Conservation (phyloP, 2,329 filamentous ascomycete genomes). For the Cladosporium sp. region DNA sequence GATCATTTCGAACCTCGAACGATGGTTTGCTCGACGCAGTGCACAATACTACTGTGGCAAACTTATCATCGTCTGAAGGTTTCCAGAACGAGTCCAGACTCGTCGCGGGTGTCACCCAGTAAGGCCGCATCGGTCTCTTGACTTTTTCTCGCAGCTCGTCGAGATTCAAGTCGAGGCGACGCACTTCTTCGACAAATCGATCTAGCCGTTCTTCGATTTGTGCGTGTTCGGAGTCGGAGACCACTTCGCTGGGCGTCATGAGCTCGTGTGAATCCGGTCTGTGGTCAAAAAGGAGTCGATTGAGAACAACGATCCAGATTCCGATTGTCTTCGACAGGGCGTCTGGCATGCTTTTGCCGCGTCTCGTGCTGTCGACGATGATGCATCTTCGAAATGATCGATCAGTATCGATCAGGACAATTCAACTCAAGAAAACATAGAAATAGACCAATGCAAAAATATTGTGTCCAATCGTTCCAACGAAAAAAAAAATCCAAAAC, state of each 20-base stretch:
- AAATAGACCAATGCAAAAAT: slow-evolving; percentile 9
- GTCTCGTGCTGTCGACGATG: slow-evolving; percentile 87
- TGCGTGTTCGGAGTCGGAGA: slow-evolving; percentile 72
- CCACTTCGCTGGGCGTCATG: slow-evolving; percentile 69
- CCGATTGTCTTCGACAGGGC: slow-evolving; percentile 91
- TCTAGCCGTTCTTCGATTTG: slow-evolving; percentile 71
- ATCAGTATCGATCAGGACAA: background rate
- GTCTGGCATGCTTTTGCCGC: slow-evolving; percentile 95
- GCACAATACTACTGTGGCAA: slow-evolving; percentile 76
- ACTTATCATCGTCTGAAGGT: slow-evolving; percentile 53
- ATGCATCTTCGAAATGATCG: slow-evolving; percentile 57
- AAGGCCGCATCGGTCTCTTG: slow-evolving; percentile 70
- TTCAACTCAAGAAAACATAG: background rate
- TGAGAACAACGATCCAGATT: slow-evolving; percentile 89
- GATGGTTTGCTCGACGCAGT: slow-evolving; percentile 78
- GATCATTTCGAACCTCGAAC: slow-evolving; percentile 64
- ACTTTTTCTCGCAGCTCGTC: slow-evolving; percentile 56
- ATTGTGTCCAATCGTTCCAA: background rate
- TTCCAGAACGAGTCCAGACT: slow-evolving; percentile 45
- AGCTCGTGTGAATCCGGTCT: slow-evolving; percentile 53
- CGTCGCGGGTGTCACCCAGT: slow-evolving; percentile 77
- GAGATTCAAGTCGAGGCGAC: slow-evolving; percentile 63
- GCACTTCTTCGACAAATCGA: slow-evolving; percentile 53
- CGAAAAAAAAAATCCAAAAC: slow-evolving; percentile 24
- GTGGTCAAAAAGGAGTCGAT: slow-evolving; percentile 71